Conservation (phyloP, 2,329 filamentous ascomycete genomes). For the Lecanoromycetidae sp. region DNA sequence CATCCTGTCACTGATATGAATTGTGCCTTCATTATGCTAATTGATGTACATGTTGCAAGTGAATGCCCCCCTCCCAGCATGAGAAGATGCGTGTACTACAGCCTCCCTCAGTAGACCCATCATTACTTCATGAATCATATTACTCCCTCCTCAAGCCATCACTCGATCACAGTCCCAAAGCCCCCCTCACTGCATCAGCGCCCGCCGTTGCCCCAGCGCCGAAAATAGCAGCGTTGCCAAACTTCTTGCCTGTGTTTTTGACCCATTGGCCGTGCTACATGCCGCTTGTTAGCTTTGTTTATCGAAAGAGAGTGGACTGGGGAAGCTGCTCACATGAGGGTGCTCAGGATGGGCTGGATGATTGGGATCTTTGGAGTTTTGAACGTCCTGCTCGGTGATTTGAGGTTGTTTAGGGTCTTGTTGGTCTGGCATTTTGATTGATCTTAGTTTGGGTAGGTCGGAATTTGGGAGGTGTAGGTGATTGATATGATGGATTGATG, state of each 20-base stretch:
- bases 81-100: no score
- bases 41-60: no score
- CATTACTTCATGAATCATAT: background rate
- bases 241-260: slow-evolving; percentile 7
- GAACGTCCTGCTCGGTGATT: slow-evolving; percentile 1
- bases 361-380: slow-evolving; percentile 18
- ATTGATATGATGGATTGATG: no score
- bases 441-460: no score
- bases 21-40: no score
- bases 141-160: background rate
- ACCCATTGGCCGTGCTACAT: slow-evolving; percentile 7
- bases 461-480: no score
- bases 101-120: no score
- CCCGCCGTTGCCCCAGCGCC: slow-evolving; percentile 11
- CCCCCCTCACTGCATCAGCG: background rate
- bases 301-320: background rate
- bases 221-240: slow-evolving; percentile 15
- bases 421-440: slow-evolving; percentile 4
- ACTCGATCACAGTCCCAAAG: background rate
- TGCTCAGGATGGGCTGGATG: slow-evolving; percentile 24
- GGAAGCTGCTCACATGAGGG: slow-evolving; percentile 16
- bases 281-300: slow-evolving; percentile 15
- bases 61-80: no score
- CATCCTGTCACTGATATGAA: no score
- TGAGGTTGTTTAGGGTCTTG: background rate